Base-by-base conservation (phyloP, 2,329 filamentous ascomycete species). In the Aspergillus awamori region DNA sequence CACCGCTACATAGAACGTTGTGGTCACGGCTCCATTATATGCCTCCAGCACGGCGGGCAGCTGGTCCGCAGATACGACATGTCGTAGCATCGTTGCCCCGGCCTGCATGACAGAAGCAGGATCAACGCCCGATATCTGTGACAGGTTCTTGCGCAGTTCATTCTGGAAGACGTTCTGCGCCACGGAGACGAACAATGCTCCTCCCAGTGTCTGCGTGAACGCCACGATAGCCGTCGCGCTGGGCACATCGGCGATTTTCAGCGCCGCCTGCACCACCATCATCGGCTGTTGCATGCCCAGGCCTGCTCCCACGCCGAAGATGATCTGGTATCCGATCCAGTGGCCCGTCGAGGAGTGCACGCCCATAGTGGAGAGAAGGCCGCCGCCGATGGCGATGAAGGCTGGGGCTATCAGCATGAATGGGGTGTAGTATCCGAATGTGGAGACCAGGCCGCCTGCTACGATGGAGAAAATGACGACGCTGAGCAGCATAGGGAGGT, bases 251-350 rank as follows among this genome's bases (percentile, higher is more conserved):
- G 61, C 65, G 5, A 63, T 30, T 10, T 68, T 62, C 3, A 79
- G 70, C 4, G 72, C 69, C 0, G 74, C 72, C 60, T 79, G 77
- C 3, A 70, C 69, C 2, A 73, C 73, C 15, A 77, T 70, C 61
- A 74, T 71, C 7, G 75, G 63, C 41, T 74, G 72, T 53, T 78
- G 76, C 62, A 77, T 66, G 5, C 74, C 75, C 3, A 76, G 41
- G 4, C 77, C 77, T 0, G 75, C 59, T 1, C 77, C 76, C 5
- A 75, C 65, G 48, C 77, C 76, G 22, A 71, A 69, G 0, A 79
- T 39, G 2, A 74, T 69, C 43, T 78, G 76, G 59, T 78, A 80
- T 2, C 75, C 76, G 57, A 79, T 77, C 76, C 76, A 79, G 22
- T 67, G 68, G 6, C 69, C 54, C 53, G 73, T 68, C 6, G 66